Evolutionary conservation across 129 eudicot species (phyloP), one percentile per base, ranked within the genome.

Genomic region (Kitagawia praeruptora): DNA sequence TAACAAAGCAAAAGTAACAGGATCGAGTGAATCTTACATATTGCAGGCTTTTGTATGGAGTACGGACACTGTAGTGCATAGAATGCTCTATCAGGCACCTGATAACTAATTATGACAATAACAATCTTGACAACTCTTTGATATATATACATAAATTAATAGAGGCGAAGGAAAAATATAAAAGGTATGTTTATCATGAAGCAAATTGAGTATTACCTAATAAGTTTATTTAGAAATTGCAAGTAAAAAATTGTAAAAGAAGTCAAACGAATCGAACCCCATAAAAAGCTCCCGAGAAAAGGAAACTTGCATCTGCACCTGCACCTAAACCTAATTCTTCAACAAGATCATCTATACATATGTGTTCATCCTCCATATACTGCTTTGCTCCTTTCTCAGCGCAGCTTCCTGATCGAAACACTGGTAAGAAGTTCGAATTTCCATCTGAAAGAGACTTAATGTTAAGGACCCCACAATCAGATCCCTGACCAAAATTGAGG

Each of bases 361-460:
- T 84, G 78, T 94, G 98, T 81, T 88, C 92, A 78, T 94, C 98
- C 74, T 94, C 98, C 98, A 94, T 94, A 83, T 85, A 86, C 48
- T 81, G 93, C 81, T 92, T 92, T 12, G 96, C 93, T 72, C 98
- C 98, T 87, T 83, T 87, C 79, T 94, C 97, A 73, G 96, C 91
- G 82, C 93, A 94, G 86, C 96, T 88, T 82, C 98, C 98, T 79
- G 96, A 94, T 44, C 97, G 92, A 72, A 94, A 85, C 48, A 86
- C 83, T 10, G 96, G 98, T 48, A 66, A 41, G 75, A 87, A 90
- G 53, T 67, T 86, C 11, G 91, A 80, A 80, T 78, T 86, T 49
- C 82, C 87, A 78, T 90, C 93, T 79, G 96, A 78, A 74, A 87
- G 87, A 27, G 89, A 82, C 58, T 82, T 82, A 38, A 78, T 13